Percentiles rank a stretch among this genome's conserved stretches.
These are phyloP conservation scores for Pichia nanzhaoensis DNA, from an alignment of 805 yeast genomes.

Conservation along the genomic window DNA sequence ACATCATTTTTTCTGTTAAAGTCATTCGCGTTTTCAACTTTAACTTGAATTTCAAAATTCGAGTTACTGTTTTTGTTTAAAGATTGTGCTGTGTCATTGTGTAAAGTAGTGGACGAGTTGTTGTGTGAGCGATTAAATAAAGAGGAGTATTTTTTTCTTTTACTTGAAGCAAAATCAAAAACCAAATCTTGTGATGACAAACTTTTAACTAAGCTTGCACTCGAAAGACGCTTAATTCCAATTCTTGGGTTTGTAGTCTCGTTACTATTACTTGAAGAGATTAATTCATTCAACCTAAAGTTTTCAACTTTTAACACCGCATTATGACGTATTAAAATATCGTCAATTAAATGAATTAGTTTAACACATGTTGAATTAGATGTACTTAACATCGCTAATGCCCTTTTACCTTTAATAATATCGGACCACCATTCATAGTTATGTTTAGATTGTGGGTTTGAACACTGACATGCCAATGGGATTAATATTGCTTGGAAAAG, in stretches of 20 bases:
- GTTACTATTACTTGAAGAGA: neutral
- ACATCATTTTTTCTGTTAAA: neutral
- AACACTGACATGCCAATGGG: constrained; percentile 47
- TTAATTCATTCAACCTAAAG: constrained; percentile 3
- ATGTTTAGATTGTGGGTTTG: constrained; percentile 43
- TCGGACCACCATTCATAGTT: constrained; percentile 39
- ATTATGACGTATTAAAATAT: constrained; percentile 24
- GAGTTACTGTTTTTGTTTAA: too few relatives aligned
- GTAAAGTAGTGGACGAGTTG: neutral
- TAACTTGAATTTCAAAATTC: too few relatives aligned
- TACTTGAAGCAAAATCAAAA: constrained; percentile 6
- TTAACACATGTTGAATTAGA: constrained; percentile 41
- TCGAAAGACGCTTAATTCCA: constrained; percentile 2
- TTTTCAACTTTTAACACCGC: constrained; percentile 12
- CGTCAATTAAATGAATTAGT: constrained; percentile 40
- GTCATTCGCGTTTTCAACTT: too few relatives aligned
- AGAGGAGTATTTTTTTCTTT: constrained; percentile 11
- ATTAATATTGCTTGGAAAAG: constrained; percentile 57
- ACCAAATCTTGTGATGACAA: neutral
- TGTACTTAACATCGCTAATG: constrained; percentile 32
- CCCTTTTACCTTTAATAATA: constrained; percentile 36
- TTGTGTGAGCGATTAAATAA: constrained; percentile 2
- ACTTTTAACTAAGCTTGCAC: neutral
- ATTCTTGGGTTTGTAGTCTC: neutral
- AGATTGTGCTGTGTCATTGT: neutral